phyloP scores from a whole-genome alignment of 2,329 filamentous ascomycete genomes.

The Didymella sp. region DNA sequence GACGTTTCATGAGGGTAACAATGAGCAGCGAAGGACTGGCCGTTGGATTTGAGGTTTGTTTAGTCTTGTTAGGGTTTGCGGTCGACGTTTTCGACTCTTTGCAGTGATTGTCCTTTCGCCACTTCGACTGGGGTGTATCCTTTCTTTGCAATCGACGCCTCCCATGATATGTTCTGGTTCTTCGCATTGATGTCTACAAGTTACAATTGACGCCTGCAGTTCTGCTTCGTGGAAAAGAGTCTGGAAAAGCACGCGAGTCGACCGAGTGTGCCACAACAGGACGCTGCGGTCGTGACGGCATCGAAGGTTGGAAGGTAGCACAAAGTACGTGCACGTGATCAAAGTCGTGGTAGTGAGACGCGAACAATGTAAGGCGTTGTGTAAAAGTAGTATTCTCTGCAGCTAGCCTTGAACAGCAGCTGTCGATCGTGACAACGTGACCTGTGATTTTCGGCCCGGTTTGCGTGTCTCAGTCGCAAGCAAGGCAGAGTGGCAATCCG shows the following conservation, averaged over 20 bases:
- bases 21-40: neutral
- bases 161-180: neutral
- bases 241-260: neutral
- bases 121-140: neutral
- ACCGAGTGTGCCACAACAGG: neutral
- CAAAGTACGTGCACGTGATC: slow-evolving; percentile 11
- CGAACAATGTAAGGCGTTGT: slow-evolving; percentile 2
- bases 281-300: slow-evolving; percentile 3
- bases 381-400: slow-evolving; percentile 17
- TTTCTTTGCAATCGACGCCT: neutral
- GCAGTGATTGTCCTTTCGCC: neutral
- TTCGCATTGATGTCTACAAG: neutral
- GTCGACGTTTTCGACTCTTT: neutral
- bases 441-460: slow-evolving; percentile 9
- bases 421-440: slow-evolving; percentile 12
- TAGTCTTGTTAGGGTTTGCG: no score
- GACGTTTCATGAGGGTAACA: neutral
- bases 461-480: slow-evolving; percentile 14
- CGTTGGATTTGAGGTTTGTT: slow-evolving; percentile 4
- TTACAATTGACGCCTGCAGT: neutral
- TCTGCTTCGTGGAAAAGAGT: neutral
- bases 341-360: slow-evolving; percentile 11
- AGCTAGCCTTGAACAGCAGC: slow-evolving; percentile 16
- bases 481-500: slow-evolving; percentile 11
- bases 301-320: slow-evolving; percentile 5